Evolutionary conservation across 805 yeast genomes (phyloP).

Genomic region (Wickerhamiella lipophila): DNA sequence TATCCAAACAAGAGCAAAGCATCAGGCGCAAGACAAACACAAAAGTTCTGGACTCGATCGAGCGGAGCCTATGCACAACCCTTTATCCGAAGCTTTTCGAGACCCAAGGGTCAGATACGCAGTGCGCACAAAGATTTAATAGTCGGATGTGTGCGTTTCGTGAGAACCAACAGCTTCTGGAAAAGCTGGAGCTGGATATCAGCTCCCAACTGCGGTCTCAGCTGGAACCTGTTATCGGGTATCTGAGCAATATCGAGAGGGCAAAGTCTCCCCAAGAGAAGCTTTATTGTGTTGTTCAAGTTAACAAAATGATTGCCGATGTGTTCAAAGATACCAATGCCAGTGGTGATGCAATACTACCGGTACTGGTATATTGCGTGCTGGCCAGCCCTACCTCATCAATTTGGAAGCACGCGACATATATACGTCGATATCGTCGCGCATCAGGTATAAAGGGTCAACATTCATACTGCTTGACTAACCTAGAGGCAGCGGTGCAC

Average conservation of each 20-base stretch:
- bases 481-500: constrained; percentile 33
- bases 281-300: constrained; percentile 26
- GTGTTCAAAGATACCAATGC: constrained; percentile 20
- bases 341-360: constrained; percentile 32
- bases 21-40: constrained; percentile 5
- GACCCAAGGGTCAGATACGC: constrained; percentile 15
- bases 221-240: constrained; percentile 15
- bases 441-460: constrained; percentile 28
- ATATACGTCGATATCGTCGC: constrained; percentile 32
- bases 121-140: constrained; percentile 20
- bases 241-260: constrained; percentile 19
- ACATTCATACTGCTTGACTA: constrained; percentile 32
- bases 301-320: constrained; percentile 29
- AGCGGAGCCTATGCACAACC: constrained; percentile 27
- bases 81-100: constrained; percentile 29
- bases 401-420: constrained; percentile 29
- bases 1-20: constrained; percentile 24
- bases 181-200: constrained; percentile 25
- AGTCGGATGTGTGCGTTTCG: constrained; percentile 24
- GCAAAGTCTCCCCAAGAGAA: constrained; percentile 29
- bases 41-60: constrained; percentile 28
- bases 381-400: constrained; percentile 25
- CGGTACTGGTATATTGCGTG: constrained; percentile 29
- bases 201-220: constrained; percentile 11
- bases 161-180: constrained; percentile 22